These are phyloP conservation scores for Thraustochytrium striatum DNA, from an alignment of 352 stramenopile species.

Conservation along the genomic window DNA sequence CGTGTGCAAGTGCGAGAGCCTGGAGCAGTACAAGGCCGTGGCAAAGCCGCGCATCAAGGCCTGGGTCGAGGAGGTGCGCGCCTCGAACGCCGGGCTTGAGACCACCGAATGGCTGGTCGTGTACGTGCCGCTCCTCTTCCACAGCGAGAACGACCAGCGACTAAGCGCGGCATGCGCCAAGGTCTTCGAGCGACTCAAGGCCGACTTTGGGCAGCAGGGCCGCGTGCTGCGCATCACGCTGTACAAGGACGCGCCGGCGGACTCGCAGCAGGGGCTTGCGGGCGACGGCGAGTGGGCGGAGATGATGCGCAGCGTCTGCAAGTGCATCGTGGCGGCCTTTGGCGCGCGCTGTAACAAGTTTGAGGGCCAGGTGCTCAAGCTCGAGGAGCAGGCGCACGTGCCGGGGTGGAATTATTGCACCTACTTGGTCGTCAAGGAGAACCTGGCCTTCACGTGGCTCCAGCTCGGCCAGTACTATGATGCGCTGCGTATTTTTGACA, in stretches of 20 bases:
- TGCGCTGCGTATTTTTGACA: slow-evolving; percentile 24
- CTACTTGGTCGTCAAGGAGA: slow-evolving; percentile 42
- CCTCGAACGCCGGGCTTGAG: background rate
- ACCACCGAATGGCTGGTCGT: slow-evolving; percentile 34
- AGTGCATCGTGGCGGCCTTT: background rate
- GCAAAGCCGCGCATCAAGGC: background rate
- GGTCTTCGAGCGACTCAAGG: slow-evolving; percentile 2
- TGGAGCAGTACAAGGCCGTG: slow-evolving; percentile 12
- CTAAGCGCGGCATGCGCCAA: background rate
- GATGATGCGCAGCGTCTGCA: background rate
- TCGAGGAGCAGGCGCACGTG: slow-evolving; percentile 17
- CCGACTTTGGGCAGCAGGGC: slow-evolving; percentile 3
- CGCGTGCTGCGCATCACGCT: background rate
- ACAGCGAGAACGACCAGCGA: background rate
- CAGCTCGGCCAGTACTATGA: slow-evolving; percentile 35
- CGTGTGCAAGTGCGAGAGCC: slow-evolving; percentile 13
- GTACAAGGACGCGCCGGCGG: background rate
- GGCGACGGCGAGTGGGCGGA: slow-evolving; percentile 37
- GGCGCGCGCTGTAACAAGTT: slow-evolving; percentile 28
- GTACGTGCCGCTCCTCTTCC: background rate
- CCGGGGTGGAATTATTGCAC: slow-evolving; percentile 44
- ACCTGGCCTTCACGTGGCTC: slow-evolving; percentile 36
- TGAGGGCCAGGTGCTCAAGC: slow-evolving; percentile 33
- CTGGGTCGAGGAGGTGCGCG: background rate
- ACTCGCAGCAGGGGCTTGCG: background rate